Percentiles rank a stretch among this genome's conserved stretches.
phyloP scores from a whole-genome alignment of 1,284 basidiomycete genomes.

The Irpex lacteus region DNA sequence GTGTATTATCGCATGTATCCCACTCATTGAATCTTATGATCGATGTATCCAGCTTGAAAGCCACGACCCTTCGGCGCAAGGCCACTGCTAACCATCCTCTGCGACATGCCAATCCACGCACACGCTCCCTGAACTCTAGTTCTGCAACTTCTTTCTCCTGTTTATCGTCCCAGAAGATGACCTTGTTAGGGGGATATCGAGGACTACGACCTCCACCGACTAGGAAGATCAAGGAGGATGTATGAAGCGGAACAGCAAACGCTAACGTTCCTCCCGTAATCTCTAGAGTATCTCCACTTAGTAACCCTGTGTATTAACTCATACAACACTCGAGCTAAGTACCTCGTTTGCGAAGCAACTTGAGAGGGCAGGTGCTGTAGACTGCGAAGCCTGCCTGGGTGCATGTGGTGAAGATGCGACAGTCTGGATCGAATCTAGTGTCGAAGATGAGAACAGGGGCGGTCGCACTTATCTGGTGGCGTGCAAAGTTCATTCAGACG shows the following conservation, averaged over 20 bases:
- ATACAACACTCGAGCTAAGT: slow-evolving; percentile 1
- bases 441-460: slow-evolving; percentile 75
- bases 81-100: slow-evolving; percentile 84
- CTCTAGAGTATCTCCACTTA: slow-evolving; percentile 39
- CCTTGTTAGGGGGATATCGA: slow-evolving; percentile 94
- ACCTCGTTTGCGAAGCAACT: slow-evolving; percentile 81
- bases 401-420: slow-evolving; percentile 78
- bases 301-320: slow-evolving; percentile 4
- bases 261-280: slow-evolving; percentile 79
- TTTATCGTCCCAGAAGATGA: slow-evolving; percentile 86
- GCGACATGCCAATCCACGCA: slow-evolving; percentile 78
- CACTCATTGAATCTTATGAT: slow-evolving; percentile 73
- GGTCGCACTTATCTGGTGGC: slow-evolving; percentile 82
- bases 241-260: slow-evolving; percentile 76
- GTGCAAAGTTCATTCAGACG: slow-evolving; percentile 79
- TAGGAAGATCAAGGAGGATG: slow-evolving; percentile 84
- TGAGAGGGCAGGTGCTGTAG: slow-evolving; percentile 78
- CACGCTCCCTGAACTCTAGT: slow-evolving; percentile 88
- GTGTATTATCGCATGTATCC: slow-evolving; percentile 87
- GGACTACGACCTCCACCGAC: slow-evolving; percentile 89
- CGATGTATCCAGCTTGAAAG: slow-evolving; percentile 70
- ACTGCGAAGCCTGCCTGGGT: slow-evolving; percentile 86
- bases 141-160: slow-evolving; percentile 78
- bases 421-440: slow-evolving; percentile 75
- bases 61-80: slow-evolving; percentile 73